phyloP scores from a whole-genome alignment of 257 asterid genomes.

The Parsonsia alboflavescens region DNA sequence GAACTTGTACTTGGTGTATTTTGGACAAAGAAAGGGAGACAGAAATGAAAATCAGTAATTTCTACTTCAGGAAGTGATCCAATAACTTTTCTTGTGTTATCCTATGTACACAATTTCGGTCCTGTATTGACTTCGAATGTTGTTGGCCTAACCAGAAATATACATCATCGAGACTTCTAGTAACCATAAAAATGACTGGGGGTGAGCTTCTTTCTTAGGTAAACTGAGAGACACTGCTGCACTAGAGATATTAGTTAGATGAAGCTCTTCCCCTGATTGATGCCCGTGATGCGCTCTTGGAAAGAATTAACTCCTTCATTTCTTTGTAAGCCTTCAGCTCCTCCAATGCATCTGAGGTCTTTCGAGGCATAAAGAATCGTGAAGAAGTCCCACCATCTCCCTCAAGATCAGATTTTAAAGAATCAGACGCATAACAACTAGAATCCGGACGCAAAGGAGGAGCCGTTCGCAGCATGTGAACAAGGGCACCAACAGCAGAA shows the following conservation, averaged over 20 bases:
- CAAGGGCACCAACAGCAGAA: slow-evolving; percentile 81
- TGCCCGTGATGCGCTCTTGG: slow-evolving; percentile 49
- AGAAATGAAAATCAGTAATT: too few relatives aligned
- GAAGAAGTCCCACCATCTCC: slow-evolving; percentile 48
- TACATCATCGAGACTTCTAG: not conserved
- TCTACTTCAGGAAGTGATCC: not conserved
- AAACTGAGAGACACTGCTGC: not conserved
- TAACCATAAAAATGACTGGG: not conserved
- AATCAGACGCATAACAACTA: slow-evolving; percentile 33
- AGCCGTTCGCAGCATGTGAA: slow-evolving; percentile 86
- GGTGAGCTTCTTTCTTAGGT: not conserved
- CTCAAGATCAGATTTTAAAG: slow-evolving; percentile 34
- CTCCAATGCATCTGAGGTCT: slow-evolving; percentile 81
- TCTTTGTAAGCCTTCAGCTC: slow-evolving; percentile 71
- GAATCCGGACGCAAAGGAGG: slow-evolving; percentile 80
- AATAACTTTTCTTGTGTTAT: not conserved
- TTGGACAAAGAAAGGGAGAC: too few relatives aligned
- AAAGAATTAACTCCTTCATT: slow-evolving; percentile 67
- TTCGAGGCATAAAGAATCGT: slow-evolving; percentile 53
- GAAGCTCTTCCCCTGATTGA: slow-evolving; percentile 20
- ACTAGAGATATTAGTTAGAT: slow-evolving; percentile 5
- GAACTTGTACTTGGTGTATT: too few relatives aligned
- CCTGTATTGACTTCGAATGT: not conserved
- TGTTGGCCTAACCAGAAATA: not conserved
- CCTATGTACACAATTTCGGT: not conserved